Percentiles rank a stretch among this genome's conserved stretches.
Evolutionary conservation across 345 rosid species (phyloP).

Genomic region (Nephelium lappaceum): DNA sequence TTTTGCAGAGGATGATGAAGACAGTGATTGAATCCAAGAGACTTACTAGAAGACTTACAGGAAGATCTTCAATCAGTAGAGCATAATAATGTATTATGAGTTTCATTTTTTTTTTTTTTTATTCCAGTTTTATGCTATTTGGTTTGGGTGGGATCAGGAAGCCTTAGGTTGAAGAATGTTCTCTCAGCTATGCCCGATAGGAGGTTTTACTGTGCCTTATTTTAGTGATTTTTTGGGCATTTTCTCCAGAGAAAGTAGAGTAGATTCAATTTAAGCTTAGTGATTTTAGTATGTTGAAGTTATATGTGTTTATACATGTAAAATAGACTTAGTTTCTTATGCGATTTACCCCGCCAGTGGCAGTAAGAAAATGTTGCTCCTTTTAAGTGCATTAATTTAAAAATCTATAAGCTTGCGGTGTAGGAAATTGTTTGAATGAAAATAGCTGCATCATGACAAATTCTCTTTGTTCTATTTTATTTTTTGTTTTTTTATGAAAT

Average conservation of each 20-base stretch:
- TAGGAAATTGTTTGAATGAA: neutral
- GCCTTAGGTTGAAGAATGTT: conserved; percentile 16
- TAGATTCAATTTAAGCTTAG: neutral
- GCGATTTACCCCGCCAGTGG: neutral
- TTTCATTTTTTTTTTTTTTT: conserved; percentile 2
- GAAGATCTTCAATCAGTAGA: conserved; percentile 8
- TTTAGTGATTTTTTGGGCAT: neutral
- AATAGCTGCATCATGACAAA: neutral
- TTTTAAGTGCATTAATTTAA: neutral
- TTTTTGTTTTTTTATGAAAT: too few relatives aligned
- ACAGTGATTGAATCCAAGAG: conserved; percentile 36
- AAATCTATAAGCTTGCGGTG: neutral
- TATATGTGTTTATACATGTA: neutral
- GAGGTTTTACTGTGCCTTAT: neutral
- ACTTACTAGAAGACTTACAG: conserved; percentile 16
- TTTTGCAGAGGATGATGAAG: conserved; percentile 38
- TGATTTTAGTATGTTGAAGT: neutral
- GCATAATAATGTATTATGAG: conserved; percentile 16
- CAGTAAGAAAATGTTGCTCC: neutral
- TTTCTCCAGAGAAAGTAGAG: neutral
- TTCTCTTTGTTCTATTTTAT: neutral
- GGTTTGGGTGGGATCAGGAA: conserved; percentile 16
- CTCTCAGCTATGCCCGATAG: neutral
- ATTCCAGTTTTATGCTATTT: neutral
- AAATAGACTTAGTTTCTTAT: neutral